phyloP scores from a whole-genome alignment of 176 grass and related monocot species.

The Sorghum bicolor region Sorghum_bicolor_NCBIv3 NC_012874.2:5836501-5837000 shows the following conservation, averaged over 20 bases:
- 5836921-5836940: not conserved
- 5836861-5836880: not conserved
- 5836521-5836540: not conserved
- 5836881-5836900: not conserved
- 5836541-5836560: not conserved
- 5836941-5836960: not conserved
- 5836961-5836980: not conserved
- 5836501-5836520: not conserved
- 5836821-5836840: not conserved
- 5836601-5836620: not conserved
- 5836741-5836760: not conserved
- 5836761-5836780: not conserved
- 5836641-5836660: no score
- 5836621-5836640: no score
- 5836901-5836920: not conserved
- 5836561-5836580: not conserved
- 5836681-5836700: not conserved
- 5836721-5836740: not conserved
- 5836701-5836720: not conserved
- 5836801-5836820: not conserved
- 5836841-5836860: not conserved
- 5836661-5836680: no score
- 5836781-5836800: not conserved
- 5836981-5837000: not conserved
- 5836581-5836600: not conserved